Conservation (phyloP, 306 rosid species). For the Sicyos baderoa region DNA sequence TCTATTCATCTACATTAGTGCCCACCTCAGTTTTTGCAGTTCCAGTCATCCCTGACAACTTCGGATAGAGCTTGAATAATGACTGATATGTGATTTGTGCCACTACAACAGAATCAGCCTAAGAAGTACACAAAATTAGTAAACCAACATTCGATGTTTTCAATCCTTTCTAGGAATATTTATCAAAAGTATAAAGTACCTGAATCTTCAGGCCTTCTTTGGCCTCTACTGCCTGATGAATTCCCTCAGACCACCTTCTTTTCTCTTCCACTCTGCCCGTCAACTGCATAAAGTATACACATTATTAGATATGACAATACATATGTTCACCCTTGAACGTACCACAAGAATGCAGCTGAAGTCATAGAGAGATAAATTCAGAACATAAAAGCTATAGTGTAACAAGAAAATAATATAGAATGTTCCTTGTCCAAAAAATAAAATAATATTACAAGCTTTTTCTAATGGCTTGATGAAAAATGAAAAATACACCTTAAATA, state of each 20-base stretch:
- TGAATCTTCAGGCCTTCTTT: constrained; percentile 93
- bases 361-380: too few relatives aligned
- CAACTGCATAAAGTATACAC: constrained; percentile 40
- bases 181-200: constrained; percentile 35
- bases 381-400: background rate
- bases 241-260: constrained; percentile 98
- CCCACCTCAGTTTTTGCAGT: constrained; percentile 96
- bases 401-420: too few relatives aligned
- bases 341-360: background rate
- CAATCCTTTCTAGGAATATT: constrained; percentile 11
- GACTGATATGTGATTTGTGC: constrained; percentile 99
- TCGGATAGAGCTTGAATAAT: constrained; percentile 92
- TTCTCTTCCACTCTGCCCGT: constrained; percentile 97
- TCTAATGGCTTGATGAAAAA: background rate
- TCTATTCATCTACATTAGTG: constrained; percentile 19
- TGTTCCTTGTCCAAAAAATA: too few relatives aligned
- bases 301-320: constrained; percentile 5
- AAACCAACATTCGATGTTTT: constrained; percentile 20
- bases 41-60: constrained; percentile 97
- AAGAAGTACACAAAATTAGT: constrained; percentile 27
- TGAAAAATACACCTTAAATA: background rate
- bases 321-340: constrained; percentile 1
- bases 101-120: constrained; percentile 97
- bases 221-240: constrained; percentile 98
- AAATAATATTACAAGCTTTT: background rate